These are phyloP conservation scores for Pseudocercospora eumusae DNA, from an alignment of 2,329 filamentous ascomycete species.

Conservation along the genomic window DNA sequence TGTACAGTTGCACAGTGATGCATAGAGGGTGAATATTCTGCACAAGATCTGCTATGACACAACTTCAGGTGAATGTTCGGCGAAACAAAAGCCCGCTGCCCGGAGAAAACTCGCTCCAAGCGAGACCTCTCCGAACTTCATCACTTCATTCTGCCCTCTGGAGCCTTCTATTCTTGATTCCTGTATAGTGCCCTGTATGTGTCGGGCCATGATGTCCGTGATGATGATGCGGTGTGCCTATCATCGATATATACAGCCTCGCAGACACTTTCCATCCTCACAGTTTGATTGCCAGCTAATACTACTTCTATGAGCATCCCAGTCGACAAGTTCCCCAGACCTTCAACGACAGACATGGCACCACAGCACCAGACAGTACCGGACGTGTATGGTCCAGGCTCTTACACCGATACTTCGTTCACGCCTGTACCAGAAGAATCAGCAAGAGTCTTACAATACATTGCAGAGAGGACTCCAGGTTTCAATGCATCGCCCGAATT, in stretches of 20 bases:
- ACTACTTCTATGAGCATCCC: not conserved
- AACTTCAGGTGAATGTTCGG: conserved; percentile 10
- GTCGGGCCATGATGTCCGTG: not conserved
- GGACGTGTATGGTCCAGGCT: conserved; percentile 45
- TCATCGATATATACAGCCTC: conserved; percentile 3
- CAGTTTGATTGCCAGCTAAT: not conserved
- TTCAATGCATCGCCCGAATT: conserved; percentile 43
- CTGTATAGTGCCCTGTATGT: not conserved
- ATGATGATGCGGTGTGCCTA: conserved; percentile 3
- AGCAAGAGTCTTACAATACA: conserved; percentile 42
- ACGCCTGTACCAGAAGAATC: conserved; percentile 44
- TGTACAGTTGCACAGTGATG: not conserved
- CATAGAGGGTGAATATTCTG: not conserved
- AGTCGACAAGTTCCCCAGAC: not conserved
- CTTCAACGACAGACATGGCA: not conserved
- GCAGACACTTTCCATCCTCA: too few relatives aligned
- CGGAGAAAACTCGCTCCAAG: conserved; percentile 16
- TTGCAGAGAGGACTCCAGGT: conserved; percentile 44
- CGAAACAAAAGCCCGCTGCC: conserved; percentile 12
- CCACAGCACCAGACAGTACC: conserved; percentile 19
- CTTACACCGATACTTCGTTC: conserved; percentile 43
- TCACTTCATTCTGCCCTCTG: not conserved
- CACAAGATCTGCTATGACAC: conserved; percentile 3
- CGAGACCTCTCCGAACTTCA: not conserved
- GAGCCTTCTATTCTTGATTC: not conserved